Evolutionary conservation across 2,329 filamentous ascomycete species (phyloP).

Genomic region (Pestalotiopsis sp.): DNA sequence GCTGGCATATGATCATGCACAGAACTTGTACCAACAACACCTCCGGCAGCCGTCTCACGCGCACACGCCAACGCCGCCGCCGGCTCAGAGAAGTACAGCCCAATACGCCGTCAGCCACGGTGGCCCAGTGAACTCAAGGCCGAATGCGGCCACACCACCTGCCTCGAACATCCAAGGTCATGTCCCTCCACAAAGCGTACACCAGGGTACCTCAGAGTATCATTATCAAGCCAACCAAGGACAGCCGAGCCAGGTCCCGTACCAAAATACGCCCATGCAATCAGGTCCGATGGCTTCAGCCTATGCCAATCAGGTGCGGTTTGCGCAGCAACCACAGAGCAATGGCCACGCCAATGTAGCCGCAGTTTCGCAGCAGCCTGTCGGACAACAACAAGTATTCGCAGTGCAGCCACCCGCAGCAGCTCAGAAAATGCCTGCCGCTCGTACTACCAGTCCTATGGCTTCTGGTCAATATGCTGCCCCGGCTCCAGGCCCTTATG

Average conservation of each 20-base stretch:
- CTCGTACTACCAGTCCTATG: background rate
- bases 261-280: background rate
- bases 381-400: background rate
- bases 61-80: conserved; percentile 1
- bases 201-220: background rate
- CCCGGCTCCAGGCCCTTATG: background rate
- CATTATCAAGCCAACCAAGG: conserved; percentile 5
- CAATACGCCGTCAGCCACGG: background rate
- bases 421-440: background rate
- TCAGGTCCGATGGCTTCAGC: background rate
- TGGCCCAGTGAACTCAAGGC: background rate
- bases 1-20: background rate
- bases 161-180: background rate
- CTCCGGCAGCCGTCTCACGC: conserved; percentile 20
- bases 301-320: background rate
- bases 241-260: background rate
- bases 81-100: background rate
- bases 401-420: conserved; percentile 1
- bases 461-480: background rate
- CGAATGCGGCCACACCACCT: background rate
- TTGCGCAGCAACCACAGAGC: background rate
- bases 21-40: conserved; percentile 12
- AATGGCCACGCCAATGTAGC: background rate
- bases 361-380: background rate
- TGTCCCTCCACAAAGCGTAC: background rate